Evolutionary conservation across 306 rosid genomes (phyloP).

Genomic region (Inga oerstediana): DNA sequence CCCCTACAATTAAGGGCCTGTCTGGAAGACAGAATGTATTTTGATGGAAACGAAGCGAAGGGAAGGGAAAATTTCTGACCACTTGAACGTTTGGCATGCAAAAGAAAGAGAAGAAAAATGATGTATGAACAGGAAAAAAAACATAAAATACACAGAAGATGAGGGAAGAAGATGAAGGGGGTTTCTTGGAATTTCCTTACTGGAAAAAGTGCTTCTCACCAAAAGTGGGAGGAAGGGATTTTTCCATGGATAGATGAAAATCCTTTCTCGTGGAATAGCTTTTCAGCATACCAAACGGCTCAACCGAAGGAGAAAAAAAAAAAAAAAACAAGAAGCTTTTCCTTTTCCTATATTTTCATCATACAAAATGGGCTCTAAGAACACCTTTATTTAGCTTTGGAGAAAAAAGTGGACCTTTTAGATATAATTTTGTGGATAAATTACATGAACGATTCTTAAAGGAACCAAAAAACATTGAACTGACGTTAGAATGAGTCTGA

Average conservation of each 20-base stretch:
- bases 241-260: neutral
- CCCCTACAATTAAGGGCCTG: neutral
- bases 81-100: neutral
- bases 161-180: neutral
- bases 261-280: neutral
- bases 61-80: neutral
- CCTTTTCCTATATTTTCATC: too few relatives aligned
- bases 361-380: too few relatives aligned
- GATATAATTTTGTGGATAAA: neutral
- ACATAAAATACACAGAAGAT: neutral
- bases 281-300: neutral
- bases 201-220: neutral
- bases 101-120: neutral
- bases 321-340: too few relatives aligned
- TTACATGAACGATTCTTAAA: neutral
- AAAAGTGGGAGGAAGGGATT: neutral
- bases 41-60: too few relatives aligned
- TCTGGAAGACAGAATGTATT: too few relatives aligned
- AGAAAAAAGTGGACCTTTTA: neutral
- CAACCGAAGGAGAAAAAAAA: neutral
- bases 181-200: neutral
- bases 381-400: neutral
- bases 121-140: neutral
- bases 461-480: neutral
- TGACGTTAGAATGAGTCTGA: neutral